These are phyloP conservation scores for Cucurbita argyrosperma DNA, from an alignment of 306 rosid species.

Conservation along the genomic window DNA sequence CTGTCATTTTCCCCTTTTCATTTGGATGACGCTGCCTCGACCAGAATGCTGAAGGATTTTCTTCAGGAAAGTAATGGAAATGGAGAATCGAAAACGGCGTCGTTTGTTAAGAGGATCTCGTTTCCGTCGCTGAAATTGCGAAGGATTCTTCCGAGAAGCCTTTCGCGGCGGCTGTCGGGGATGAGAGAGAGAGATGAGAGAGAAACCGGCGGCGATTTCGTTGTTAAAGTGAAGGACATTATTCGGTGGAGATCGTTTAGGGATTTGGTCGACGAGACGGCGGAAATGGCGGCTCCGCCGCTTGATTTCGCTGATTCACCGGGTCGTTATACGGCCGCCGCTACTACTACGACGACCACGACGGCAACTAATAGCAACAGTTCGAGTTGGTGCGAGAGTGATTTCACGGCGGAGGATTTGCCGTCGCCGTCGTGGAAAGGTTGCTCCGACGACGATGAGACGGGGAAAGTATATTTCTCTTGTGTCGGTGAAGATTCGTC, in stretches of 20 bases:
- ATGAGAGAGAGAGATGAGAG: background rate
- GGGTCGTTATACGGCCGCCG: conserved; percentile 12
- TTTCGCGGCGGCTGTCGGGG: conserved; percentile 29
- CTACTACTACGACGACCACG: conserved; percentile 5
- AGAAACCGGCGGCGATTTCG: conserved; percentile 12
- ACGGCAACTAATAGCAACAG: conserved; percentile 21
- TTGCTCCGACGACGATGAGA: background rate
- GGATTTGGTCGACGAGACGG: conserved; percentile 22
- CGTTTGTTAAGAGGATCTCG: conserved; percentile 24
- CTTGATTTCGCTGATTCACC: conserved; percentile 20
- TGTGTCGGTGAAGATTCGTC: conserved; percentile 28
- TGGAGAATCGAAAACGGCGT: background rate
- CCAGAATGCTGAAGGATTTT: conserved; percentile 55
- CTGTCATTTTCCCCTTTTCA: background rate
- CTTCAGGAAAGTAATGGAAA: conserved; percentile 7
- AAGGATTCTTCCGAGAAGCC: conserved; percentile 29
- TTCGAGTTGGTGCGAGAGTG: conserved; percentile 80
- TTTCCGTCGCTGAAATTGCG: conserved; percentile 27
- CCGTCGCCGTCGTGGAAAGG: conserved; percentile 23
- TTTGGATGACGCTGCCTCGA: background rate
- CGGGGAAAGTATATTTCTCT: conserved; percentile 16
- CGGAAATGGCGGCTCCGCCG: conserved; percentile 8
- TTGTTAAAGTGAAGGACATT: conserved; percentile 43
- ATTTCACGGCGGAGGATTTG: conserved; percentile 29
- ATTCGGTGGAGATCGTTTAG: conserved; percentile 68